phyloP scores from a whole-genome alignment of 305 asterid genomes.

The Coffea humblotiana region DNA sequence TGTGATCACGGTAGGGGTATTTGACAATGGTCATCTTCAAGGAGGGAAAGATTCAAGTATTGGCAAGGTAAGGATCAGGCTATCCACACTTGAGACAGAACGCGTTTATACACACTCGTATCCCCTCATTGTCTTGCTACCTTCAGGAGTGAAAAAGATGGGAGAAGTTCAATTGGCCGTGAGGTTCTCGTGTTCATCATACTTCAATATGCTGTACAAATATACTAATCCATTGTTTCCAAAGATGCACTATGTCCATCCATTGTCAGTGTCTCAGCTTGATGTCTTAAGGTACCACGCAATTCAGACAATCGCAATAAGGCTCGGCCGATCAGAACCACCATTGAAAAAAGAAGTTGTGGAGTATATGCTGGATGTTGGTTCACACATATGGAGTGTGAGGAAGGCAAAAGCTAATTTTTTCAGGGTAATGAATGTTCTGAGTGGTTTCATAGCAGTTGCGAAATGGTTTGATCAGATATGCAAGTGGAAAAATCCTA shows the following conservation, averaged over 20 bases:
- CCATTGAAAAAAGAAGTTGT: conserved; percentile 60
- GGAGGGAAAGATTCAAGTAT: conserved; percentile 58
- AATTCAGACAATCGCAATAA: conserved; percentile 39
- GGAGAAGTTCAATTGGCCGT: conserved; percentile 80
- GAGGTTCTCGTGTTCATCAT: conserved; percentile 67
- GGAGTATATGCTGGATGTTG: conserved; percentile 72
- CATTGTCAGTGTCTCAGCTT: conserved; percentile 50
- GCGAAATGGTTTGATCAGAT: conserved; percentile 72
- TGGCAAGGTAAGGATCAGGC: conserved; percentile 80
- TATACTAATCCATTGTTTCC: conserved; percentile 65
- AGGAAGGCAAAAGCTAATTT: conserved; percentile 78
- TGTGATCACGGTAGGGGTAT: conserved; percentile 61
- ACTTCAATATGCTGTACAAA: conserved; percentile 63
- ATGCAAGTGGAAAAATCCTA: conserved; percentile 73
- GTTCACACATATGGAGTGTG: conserved; percentile 74
- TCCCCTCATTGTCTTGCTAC: conserved; percentile 60
- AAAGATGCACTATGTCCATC: conserved; percentile 78
- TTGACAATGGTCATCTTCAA: conserved; percentile 63
- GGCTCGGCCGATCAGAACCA: conserved; percentile 77
- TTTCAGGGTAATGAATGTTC: conserved; percentile 43
- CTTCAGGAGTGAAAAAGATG: conserved; percentile 71
- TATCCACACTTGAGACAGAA: conserved; percentile 75
- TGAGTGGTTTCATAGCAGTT: conserved; percentile 40
- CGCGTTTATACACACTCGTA: conserved; percentile 81
- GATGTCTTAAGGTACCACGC: conserved; percentile 56